phyloP scores from a whole-genome alignment of 441 rosid genomes.

The Macaranga tanarius region DNA sequence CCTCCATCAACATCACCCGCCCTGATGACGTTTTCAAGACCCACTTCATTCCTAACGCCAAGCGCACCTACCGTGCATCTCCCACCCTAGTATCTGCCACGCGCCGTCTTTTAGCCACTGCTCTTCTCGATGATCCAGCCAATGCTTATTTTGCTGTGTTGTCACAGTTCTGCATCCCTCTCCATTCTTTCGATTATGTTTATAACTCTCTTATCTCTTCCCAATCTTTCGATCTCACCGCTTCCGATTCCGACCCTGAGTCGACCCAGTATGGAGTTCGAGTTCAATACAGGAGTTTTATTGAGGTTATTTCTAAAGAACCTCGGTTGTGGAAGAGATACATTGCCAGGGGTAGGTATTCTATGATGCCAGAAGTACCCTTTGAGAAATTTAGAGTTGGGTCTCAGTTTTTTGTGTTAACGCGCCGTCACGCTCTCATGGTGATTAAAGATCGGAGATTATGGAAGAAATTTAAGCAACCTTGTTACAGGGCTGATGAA shows the following conservation, averaged over 20 bases:
- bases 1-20: slow-evolving; percentile 50
- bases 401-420: slow-evolving; percentile 35
- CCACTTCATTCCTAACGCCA: slow-evolving; percentile 54
- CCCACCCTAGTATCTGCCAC: slow-evolving; percentile 89
- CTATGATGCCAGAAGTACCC: slow-evolving; percentile 33
- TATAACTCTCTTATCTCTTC: slow-evolving; percentile 40
- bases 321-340: slow-evolving; percentile 38
- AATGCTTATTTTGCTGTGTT: slow-evolving; percentile 76
- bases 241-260: slow-evolving; percentile 37
- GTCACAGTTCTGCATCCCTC: slow-evolving; percentile 86
- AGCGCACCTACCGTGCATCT: slow-evolving; percentile 76
- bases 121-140: slow-evolving; percentile 80
- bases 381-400: slow-evolving; percentile 33
- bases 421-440: slow-evolving; percentile 34
- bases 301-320: slow-evolving; percentile 31
- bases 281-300: slow-evolving; percentile 43
- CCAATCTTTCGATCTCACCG: slow-evolving; percentile 45
- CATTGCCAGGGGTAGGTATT: slow-evolving; percentile 31
- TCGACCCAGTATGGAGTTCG: slow-evolving; percentile 31
- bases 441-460: slow-evolving; percentile 29
- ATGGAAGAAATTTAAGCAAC: slow-evolving; percentile 34
- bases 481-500: slow-evolving; percentile 32
- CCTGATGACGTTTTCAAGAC: slow-evolving; percentile 51
- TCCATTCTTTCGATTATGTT: slow-evolving; percentile 66
- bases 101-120: slow-evolving; percentile 81